Evolutionary conservation across 805 yeast species (phyloP), one percentile per base, ranked within the genome.

Genomic region (Scheffersomyces spartinae): DNA sequence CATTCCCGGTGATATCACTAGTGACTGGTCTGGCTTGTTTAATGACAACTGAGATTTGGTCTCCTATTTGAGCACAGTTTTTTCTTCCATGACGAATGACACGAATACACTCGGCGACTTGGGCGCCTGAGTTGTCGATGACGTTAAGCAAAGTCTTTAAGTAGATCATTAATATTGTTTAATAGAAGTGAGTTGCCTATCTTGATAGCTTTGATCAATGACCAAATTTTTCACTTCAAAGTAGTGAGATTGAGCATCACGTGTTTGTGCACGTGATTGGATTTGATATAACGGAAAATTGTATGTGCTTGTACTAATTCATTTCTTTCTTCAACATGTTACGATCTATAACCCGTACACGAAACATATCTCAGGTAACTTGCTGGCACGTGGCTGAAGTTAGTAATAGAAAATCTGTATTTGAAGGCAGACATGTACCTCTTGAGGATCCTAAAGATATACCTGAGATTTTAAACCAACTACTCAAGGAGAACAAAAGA

Each of bases 101-200:
- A 54, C 88, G 88, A 63, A 91, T 85, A 52, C 97, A 91, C 55
- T 91, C 97, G 9, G 80, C 97, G 33, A 85, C 55, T 50, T 80
- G 82, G 3, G 96, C 98, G 15, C 97, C 94, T 13, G 95, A 79
- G 65, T 88, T 88, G 56, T 88, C 98, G 34, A 88, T 82, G 36
- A 86, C 95, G 50, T 80, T 86, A 28, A 85, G 58, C 52, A 91
- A 62, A 9, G 95, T 65, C 61, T 88, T 88, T 44, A 88, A 70
- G 56, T 83, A 84, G 27, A 88, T 73, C 98, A 88, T 88, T n/a
- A n/a, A n/a, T n/a, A n/a, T n/a, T n/a, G n/a, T n/a, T n/a, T n/a
- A n/a, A n/a, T n/a, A n/a, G 35, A n/a, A n/a, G n/a, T n/a, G n/a
- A n/a, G n/a, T n/a, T n/a, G n/a, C n/a, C n/a, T n/a, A n/a, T n/a